Conservation (phyloP, 164 flowering plant species). For the Vitis labrusca region DNA sequence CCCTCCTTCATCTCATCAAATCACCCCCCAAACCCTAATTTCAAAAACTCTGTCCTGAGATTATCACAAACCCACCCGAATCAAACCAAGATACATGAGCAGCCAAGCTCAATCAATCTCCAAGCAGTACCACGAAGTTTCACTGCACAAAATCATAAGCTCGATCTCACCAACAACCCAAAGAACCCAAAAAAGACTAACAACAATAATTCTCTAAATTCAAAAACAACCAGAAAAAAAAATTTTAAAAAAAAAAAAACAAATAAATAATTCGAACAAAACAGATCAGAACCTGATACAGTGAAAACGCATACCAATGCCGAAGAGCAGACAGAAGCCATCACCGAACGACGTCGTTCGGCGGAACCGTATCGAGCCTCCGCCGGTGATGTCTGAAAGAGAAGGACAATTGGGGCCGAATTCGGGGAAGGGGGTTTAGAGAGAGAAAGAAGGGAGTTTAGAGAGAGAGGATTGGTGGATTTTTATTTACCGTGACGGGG, state of each 20-base stretch:
- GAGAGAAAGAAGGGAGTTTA: background rate
- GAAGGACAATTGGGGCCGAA: background rate
- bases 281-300: background rate
- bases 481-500: background rate
- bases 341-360: background rate
- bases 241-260: background rate
- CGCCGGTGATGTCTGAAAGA: background rate
- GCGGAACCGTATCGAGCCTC: background rate
- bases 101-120: background rate
- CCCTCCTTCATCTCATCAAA: slow-evolving; percentile 22
- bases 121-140: background rate
- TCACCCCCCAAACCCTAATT: background rate
- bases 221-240: background rate
- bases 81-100: background rate
- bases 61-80: background rate
- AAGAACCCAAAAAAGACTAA: background rate
- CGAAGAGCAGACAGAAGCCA: background rate
- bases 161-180: background rate
- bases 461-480: background rate
- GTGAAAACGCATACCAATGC: slow-evolving; percentile 4
- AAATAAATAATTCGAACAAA: background rate
- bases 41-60: background rate
- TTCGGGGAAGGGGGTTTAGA: slow-evolving; percentile 1
- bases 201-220: background rate
- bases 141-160: background rate